Conservation (phyloP, 768 basidiomycete species). For the Trametes cubensis region DNA sequence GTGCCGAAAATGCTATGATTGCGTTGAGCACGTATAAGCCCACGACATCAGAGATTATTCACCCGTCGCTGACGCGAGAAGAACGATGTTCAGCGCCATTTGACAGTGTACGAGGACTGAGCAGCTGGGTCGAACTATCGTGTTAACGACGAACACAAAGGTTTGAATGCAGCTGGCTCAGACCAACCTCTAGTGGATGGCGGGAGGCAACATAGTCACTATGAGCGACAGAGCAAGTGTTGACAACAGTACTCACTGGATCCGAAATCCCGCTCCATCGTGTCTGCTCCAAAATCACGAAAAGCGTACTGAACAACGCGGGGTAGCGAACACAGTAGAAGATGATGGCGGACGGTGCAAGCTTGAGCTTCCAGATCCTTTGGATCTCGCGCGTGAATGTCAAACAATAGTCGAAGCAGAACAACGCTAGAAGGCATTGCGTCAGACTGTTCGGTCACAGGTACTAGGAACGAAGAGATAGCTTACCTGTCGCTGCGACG, state of each 20-base stretch:
- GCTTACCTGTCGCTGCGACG: neutral
- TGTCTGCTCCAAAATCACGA: constrained; percentile 8
- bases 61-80: neutral
- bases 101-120: neutral
- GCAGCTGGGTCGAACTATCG: neutral
- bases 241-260: neutral
- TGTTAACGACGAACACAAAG: neutral
- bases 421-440: neutral
- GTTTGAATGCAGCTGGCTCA: neutral
- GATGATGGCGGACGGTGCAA: neutral
- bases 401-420: constrained; percentile 8
- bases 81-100: constrained; percentile 6
- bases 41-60: neutral
- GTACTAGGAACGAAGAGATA: too few relatives aligned
- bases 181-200: too few relatives aligned
- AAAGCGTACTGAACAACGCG: neutral
- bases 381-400: constrained; percentile 1
- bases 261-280: constrained; percentile 6
- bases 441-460: too few relatives aligned
- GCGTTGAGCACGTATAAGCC: neutral
- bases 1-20: constrained; percentile 1
- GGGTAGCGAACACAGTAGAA: constrained; percentile 12
- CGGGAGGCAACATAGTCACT: too few relatives aligned
- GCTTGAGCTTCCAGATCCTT: constrained; percentile 5
- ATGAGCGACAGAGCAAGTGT: neutral